Conservation (phyloP, 176 grass and related monocot species). For the Puya raimondii region DNA sequence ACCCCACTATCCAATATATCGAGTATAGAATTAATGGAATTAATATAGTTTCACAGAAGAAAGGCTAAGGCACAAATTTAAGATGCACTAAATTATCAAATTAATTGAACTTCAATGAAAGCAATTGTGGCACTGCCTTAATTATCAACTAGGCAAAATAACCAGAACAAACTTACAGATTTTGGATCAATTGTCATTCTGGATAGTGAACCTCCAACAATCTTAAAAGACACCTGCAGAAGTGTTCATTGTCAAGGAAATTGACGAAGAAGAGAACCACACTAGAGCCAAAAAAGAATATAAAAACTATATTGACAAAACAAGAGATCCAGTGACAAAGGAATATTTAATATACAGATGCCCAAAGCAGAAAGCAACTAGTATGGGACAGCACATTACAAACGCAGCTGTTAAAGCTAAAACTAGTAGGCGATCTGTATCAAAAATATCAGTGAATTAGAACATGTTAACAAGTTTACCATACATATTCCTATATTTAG, state of each 20-base stretch:
- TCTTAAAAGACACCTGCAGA: slow-evolving; percentile 82
- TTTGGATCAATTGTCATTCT: slow-evolving; percentile 77
- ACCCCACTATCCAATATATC: too few species aligned
- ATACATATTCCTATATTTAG: neutral
- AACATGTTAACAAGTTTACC: neutral
- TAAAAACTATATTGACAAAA: slow-evolving; percentile 15
- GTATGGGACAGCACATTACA: neutral
- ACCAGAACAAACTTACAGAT: slow-evolving; percentile 46
- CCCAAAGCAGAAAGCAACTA: neutral
- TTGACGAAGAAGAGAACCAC: neutral
- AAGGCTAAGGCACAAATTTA: too few species aligned
- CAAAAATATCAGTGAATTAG: neutral
- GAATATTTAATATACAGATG: neutral
- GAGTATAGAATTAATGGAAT: too few species aligned
- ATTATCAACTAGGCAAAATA: neutral
- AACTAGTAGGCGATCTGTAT: too few species aligned
- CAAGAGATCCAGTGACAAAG: neutral
- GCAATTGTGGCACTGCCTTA: neutral
- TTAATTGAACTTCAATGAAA: too few species aligned
- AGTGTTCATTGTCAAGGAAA: slow-evolving; percentile 15
- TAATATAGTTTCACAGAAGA: too few species aligned
- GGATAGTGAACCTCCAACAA: slow-evolving; percentile 63
- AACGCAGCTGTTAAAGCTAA: neutral
- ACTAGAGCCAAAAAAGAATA: neutral
- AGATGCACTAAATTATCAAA: too few species aligned